Base-by-base conservation (phyloP, 2,329 filamentous ascomycete genomes). In the Cadophora sp. region DNA sequence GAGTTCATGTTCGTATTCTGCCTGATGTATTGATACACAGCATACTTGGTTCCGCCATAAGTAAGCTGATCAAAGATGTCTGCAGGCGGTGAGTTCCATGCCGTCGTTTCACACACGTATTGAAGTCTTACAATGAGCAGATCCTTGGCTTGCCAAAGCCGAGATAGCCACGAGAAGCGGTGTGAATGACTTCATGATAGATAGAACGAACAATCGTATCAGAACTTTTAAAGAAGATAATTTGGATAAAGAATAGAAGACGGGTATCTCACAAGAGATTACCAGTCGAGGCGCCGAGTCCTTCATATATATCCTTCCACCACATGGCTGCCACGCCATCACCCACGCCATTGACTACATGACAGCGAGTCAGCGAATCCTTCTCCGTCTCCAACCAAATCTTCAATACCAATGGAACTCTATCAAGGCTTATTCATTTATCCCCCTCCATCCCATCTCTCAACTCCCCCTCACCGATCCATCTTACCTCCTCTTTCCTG, bases 1-100 rank as follows among this genome's bases (percentile, higher is more conserved):
- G 88, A 80, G 59, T 83, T 82, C 74, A 88, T 86, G 27, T 76
- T 76, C 24, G 71, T 73, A 50, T 76, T 76, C 39, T 78, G 78
- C n/a, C 80, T 77, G 6, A 87, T 87, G 20, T 84, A 83, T 24
- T 77, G 73, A 73, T 88, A 89, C 1, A 79, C 83, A 3, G 74
- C 61, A 43, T 70, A 73, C 39, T 69, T 45, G 4, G 67, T 72
- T n/a, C 67, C 70, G n/a, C 63, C 69, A 64, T 73, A 58, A 0
- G 70, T 74, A 20, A 75, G 62, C 11, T 66, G 70, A 24, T 75
- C 48, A 53, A 75, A 75, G 24, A 75, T 75, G 45, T 75, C 73
- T 75, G n/a, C n/a, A 47, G 14, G 2, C 4, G 6, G 33, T 66
- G 30, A 71, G 64, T n/a, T n/a, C 22, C 27, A 1, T 33, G 3